Conservation (phyloP, 306 rosid species). For the Ammopiptanthus mongolicus region DNA sequence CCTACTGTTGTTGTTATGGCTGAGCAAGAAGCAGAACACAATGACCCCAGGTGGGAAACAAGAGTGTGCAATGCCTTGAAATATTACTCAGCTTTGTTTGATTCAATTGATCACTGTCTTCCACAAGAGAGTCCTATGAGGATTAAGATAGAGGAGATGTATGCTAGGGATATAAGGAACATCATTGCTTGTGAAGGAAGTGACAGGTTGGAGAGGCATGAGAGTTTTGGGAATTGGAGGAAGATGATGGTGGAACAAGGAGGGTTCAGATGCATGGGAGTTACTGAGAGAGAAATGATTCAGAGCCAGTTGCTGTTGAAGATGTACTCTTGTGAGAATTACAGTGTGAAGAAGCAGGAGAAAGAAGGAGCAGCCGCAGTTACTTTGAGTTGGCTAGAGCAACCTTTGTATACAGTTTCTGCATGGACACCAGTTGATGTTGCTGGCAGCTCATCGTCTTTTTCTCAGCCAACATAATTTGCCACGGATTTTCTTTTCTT, state of each 20-base stretch:
- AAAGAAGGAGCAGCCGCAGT: conserved; percentile 45
- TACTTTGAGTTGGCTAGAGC: conserved; percentile 69
- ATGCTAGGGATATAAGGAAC: conserved; percentile 74
- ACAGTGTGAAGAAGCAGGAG: conserved; percentile 49
- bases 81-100: conserved; percentile 78
- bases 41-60: conserved; percentile 48
- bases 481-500: background rate
- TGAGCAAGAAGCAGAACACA: conserved; percentile 89
- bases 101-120: conserved; percentile 53
- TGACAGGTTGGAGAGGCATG: conserved; percentile 84
- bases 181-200: conserved; percentile 84
- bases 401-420: conserved; percentile 73
- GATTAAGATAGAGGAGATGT: conserved; percentile 73
- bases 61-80: conserved; percentile 66
- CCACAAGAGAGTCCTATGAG: conserved; percentile 56
- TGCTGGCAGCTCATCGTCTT: conserved; percentile 63
- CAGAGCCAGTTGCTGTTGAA: conserved; percentile 72
- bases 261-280: conserved; percentile 52
- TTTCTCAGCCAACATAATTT: conserved; percentile 52
- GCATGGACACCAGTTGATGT: conserved; percentile 74
- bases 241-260: conserved; percentile 78
- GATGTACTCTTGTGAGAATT: conserved; percentile 62
- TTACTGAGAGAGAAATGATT: conserved; percentile 51
- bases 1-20: conserved; percentile 58
- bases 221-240: conserved; percentile 73